A percentile compares a stretch with the other conserved stretches of the same genome.
Evolutionary conservation across 1,139 yeast species (phyloP).

Genomic region (Scheffersomyces insectosa): DNA sequence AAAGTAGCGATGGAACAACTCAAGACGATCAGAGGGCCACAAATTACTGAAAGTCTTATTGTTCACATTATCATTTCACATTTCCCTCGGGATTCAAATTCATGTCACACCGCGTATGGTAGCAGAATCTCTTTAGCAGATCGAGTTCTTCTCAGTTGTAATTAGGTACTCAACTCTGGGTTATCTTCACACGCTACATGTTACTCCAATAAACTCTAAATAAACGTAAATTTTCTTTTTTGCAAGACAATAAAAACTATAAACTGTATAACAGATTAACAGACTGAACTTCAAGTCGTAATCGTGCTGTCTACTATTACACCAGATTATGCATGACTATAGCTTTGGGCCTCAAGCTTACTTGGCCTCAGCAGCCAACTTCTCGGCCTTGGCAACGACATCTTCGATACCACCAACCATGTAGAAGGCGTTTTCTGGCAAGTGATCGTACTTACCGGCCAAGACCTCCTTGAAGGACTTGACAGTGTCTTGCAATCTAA

Average conservation of each 20-base stretch:
- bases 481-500: slow-evolving; percentile 93
- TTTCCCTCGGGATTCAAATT: too few species aligned
- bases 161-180: too few species aligned
- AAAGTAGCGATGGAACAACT: too few species aligned
- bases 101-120: too few species aligned
- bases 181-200: not conserved
- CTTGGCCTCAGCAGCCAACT: slow-evolving; percentile 92
- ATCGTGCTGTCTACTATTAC: not conserved
- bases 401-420: slow-evolving; percentile 99
- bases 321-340: too few species aligned
- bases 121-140: too few species aligned
- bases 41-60: too few species aligned
- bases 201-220: slow-evolving; percentile 1
- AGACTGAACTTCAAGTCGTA: slow-evolving; percentile 13
- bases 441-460: slow-evolving; percentile 97
- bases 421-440: slow-evolving; percentile 99
- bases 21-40: too few species aligned
- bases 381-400: slow-evolving; percentile 97
- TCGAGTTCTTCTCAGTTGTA: too few species aligned
- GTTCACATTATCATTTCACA: too few species aligned
- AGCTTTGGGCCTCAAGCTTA: slow-evolving; percentile 27
- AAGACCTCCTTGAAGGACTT: slow-evolving; percentile 94
- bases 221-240: slow-evolving; percentile 4
- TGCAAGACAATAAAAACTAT: slow-evolving; percentile 1
- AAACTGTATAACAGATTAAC: slow-evolving; percentile 5